Evolutionary conservation across 2,329 filamentous ascomycete genomes (phyloP).

Genomic region (Sporothrix mexicana): DNA sequence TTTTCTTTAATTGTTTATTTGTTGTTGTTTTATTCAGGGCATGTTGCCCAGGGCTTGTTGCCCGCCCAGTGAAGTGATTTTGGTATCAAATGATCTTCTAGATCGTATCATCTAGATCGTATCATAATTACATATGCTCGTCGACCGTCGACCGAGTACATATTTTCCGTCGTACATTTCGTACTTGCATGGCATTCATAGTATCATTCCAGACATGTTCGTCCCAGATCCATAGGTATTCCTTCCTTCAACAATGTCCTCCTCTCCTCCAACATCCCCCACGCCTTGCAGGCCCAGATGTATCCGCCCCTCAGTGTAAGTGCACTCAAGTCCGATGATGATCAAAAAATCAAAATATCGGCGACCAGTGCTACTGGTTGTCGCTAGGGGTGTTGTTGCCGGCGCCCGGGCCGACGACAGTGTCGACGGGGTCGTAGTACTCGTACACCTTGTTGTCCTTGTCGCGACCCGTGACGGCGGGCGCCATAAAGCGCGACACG

Average conservation of each 20-base stretch:
- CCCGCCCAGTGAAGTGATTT: not conserved
- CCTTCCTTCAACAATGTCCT: not conserved
- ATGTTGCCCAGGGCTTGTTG: not conserved
- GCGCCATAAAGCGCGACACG: conserved; percentile 61
- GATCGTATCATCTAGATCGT: not conserved
- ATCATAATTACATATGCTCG: not conserved
- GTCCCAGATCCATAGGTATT: not conserved
- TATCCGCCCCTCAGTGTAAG: not conserved
- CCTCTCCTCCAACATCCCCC: not conserved
- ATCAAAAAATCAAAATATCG: too few species aligned
- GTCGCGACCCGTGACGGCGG: conserved; percentile 55
- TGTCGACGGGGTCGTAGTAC: conserved; percentile 60
- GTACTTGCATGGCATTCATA: conserved; percentile 9
- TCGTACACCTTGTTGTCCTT: conserved; percentile 58
- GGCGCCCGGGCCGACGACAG: too few species aligned
- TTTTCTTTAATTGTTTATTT: not conserved
- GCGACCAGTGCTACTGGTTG: too few species aligned
- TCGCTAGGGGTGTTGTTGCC: too few species aligned
- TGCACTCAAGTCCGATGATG: not conserved
- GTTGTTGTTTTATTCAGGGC: not conserved
- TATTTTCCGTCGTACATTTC: not conserved
- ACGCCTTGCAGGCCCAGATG: not conserved
- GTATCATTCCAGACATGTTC: not conserved
- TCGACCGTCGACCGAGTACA: not conserved
- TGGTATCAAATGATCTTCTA: not conserved